Percentiles rank a stretch among this genome's conserved stretches.
These are phyloP conservation scores for Microdochium trichocladiopsis DNA, from an alignment of 2,329 filamentous ascomycete genomes.

Conservation along the genomic window DNA sequence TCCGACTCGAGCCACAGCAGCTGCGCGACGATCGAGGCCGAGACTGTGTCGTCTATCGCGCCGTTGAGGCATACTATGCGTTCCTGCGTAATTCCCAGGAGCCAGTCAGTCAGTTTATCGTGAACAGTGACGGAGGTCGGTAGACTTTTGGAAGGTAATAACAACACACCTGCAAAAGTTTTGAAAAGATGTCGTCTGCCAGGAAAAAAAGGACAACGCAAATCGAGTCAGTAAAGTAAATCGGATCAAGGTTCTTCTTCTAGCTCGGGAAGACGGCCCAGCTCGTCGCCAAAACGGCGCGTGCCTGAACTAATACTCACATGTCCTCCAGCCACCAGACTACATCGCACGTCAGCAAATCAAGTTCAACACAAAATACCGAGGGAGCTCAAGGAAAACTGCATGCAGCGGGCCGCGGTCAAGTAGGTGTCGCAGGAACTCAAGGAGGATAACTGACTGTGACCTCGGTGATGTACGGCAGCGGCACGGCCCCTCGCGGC, in stretches of 20 bases:
- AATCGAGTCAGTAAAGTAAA: conserved; percentile 13
- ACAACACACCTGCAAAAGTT: conserved; percentile 59
- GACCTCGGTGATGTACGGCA: conserved; percentile 53
- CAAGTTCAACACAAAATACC: not conserved
- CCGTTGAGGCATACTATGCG: conserved; percentile 93
- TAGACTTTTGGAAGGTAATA: conserved; percentile 1
- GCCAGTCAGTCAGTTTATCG: not conserved
- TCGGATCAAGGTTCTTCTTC: no score
- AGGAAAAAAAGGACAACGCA: conserved; percentile 2
- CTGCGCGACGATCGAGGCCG: conserved; percentile 91
- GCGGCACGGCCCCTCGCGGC: conserved; percentile 33
- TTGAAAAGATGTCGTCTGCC: conserved; percentile 75
- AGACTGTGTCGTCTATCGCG: conserved; percentile 81
- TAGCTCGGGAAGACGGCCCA: no score
- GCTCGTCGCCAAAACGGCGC: no score
- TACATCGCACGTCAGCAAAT: conserved; percentile 30
- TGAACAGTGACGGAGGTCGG: conserved; percentile 6
- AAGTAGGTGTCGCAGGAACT: no score
- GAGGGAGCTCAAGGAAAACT: no score
- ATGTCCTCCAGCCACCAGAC: conserved; percentile 72
- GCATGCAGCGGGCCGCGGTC: no score
- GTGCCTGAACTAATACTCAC: no score
- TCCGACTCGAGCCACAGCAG: conserved; percentile 97
- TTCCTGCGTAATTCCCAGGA: conserved; percentile 48
- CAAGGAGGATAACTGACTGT: conserved; percentile 28